Evolutionary conservation across 2,329 filamentous ascomycete species (phyloP).

Genomic region (Cadophora luteo-olivacea): DNA sequence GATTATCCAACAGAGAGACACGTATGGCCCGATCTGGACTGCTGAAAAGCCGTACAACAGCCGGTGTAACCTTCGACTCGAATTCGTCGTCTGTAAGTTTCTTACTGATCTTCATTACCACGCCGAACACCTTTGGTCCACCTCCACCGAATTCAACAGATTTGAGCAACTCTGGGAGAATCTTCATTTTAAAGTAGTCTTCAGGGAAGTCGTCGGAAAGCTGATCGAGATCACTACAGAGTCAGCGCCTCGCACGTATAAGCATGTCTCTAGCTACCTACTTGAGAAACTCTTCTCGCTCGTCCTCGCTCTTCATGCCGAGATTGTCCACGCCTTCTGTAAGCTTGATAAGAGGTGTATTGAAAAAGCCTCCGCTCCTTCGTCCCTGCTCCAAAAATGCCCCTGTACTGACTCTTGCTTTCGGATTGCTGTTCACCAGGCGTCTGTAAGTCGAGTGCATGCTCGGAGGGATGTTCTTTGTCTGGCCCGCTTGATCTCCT

Average conservation of each 20-base stretch:
- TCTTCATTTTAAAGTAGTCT: conserved; percentile 97
- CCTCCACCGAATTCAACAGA: conserved; percentile 98
- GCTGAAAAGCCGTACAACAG: conserved; percentile 84
- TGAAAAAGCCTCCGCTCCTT: conserved; percentile 85
- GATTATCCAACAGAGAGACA: conserved; percentile 86
- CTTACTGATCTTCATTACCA: conserved; percentile 88
- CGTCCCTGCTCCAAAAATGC: conserved; percentile 91
- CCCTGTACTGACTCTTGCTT: conserved; percentile 80
- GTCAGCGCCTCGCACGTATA: conserved; percentile 14
- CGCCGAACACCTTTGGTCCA: conserved; percentile 85
- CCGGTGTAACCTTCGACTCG: conserved; percentile 80
- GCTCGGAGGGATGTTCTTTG: conserved; percentile 81
- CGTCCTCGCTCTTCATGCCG: conserved; percentile 83
- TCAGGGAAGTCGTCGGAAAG: conserved; percentile 94
- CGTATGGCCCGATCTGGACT: conserved; percentile 92
- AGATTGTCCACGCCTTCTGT: conserved; percentile 93
- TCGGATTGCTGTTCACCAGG: conserved; percentile 87
- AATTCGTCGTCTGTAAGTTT: conserved; percentile 93
- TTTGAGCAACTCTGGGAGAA: conserved; percentile 94
- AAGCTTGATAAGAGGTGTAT: conserved; percentile 89
- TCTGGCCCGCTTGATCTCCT: conserved; percentile 81
- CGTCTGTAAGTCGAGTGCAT: conserved; percentile 95
- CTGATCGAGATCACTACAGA: conserved; percentile 73
- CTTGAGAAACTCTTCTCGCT: conserved; percentile 85
- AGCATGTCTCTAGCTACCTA: conserved; percentile 44